Evolutionary conservation across 1,284 basidiomycete species (phyloP).

Genomic region (Cryptococcus sp.): DNA sequence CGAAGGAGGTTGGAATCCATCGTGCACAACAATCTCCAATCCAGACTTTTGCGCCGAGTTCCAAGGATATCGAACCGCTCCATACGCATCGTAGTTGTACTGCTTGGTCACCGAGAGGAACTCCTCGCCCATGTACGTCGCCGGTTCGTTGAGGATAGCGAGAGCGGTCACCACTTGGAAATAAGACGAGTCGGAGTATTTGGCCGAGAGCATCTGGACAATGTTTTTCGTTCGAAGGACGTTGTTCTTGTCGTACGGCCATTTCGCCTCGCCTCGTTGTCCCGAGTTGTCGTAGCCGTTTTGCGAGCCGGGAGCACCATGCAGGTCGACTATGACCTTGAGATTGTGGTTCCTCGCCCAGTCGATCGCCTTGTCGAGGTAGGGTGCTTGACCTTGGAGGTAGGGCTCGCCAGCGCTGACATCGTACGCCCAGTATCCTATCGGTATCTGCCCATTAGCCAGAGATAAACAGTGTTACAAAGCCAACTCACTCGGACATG

Average conservation of each 20-base stretch:
- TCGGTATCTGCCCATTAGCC: constrained; percentile 54
- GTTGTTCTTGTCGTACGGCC: constrained; percentile 48
- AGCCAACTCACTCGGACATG: constrained; percentile 56
- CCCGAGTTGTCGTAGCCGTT: constrained; percentile 79
- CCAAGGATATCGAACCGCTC: constrained; percentile 68
- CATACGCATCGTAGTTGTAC: constrained; percentile 57
- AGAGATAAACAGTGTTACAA: not conserved
- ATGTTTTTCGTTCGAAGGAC: constrained; percentile 49
- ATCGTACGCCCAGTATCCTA: constrained; percentile 77
- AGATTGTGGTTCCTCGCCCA: constrained; percentile 74
- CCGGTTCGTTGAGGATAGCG: constrained; percentile 60
- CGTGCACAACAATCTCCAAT: constrained; percentile 61
- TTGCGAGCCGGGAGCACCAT: constrained; percentile 78
- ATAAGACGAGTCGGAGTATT: constrained; percentile 45
- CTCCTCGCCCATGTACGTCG: constrained; percentile 58
- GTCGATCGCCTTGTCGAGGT: constrained; percentile 56
- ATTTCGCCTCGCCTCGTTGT: constrained; percentile 59
- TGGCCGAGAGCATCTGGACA: constrained; percentile 21
- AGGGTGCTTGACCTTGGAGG: constrained; percentile 62
- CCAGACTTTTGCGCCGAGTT: constrained; percentile 37
- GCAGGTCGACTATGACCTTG: constrained; percentile 63
- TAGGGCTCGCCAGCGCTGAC: constrained; percentile 73
- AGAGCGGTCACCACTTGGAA: constrained; percentile 58
- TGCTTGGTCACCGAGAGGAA: constrained; percentile 59
- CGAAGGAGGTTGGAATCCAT: constrained; percentile 73